Conservation (phyloP, 345 rosid genomes). For the Citrus reticulata region DNA sequence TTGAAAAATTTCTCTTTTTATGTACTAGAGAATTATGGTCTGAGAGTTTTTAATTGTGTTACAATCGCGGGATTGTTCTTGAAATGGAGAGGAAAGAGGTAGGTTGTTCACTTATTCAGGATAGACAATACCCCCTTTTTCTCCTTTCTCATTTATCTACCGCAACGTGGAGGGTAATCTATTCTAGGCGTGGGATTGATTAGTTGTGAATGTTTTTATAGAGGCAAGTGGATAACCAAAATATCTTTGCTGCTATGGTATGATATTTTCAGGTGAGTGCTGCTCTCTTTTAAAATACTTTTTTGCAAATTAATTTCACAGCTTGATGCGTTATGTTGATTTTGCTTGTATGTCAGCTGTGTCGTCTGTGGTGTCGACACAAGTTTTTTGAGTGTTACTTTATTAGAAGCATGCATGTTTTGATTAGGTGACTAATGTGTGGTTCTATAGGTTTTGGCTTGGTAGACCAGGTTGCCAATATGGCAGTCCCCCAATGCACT, state of each 20-base stretch:
- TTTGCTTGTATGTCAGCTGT: background rate
- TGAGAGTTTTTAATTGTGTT: constrained; percentile 41
- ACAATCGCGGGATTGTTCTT: constrained; percentile 51
- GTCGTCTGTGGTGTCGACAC: background rate
- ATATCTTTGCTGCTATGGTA: constrained; percentile 68
- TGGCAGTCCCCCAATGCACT: background rate
- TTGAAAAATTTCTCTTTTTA: constrained; percentile 44
- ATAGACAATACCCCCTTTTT: constrained; percentile 39
- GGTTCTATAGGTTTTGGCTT: background rate
- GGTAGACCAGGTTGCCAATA: background rate
- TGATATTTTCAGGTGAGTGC: constrained; percentile 78
- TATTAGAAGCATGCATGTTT: constrained; percentile 1
- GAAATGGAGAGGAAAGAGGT: constrained; percentile 67
- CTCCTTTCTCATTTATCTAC: constrained; percentile 25
- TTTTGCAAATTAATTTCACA: background rate
- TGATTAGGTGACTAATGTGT: background rate
- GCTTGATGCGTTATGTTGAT: constrained; percentile 3
- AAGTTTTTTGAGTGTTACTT: background rate
- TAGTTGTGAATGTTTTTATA: constrained; percentile 54
- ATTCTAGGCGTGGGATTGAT: constrained; percentile 49
- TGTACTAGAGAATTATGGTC: constrained; percentile 59
- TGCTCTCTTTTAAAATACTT: constrained; percentile 30
- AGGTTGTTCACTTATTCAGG: constrained; percentile 59
- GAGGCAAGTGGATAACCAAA: constrained; percentile 73
- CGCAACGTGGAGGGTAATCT: constrained; percentile 27